These are phyloP conservation scores for Malbranchea zuffiana DNA, from an alignment of 2,329 filamentous ascomycete species.

Conservation along the genomic window DNA sequence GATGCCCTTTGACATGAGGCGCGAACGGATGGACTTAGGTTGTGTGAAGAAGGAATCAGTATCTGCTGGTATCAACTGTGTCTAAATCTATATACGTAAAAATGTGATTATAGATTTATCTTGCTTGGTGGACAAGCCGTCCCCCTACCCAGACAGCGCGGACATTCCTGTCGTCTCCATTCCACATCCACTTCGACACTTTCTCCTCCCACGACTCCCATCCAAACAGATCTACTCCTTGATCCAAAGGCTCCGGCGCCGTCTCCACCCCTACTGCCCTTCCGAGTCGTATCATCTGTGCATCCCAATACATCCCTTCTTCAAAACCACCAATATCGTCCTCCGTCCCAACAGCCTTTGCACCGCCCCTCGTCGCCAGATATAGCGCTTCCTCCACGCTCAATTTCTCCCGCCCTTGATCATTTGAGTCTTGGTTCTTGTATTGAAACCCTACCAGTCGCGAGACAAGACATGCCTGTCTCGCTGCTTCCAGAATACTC, in stretches of 20 bases:
- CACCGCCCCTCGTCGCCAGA: conserved; percentile 79
- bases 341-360: conserved; percentile 63
- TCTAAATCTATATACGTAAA: no score
- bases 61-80: no score
- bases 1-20: no score
- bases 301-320: conserved; percentile 81
- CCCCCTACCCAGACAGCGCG: conserved; percentile 82
- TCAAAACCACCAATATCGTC: conserved; percentile 69
- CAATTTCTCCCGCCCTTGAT: conserved; percentile 42
- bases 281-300: conserved; percentile 63
- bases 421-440: conserved; percentile 13
- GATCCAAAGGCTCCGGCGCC: conserved; percentile 20
- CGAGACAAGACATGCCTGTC: conserved; percentile 70
- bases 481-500: conserved; percentile 68
- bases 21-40: no score
- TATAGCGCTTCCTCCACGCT: conserved; percentile 79
- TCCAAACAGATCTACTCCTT: conserved; percentile 77
- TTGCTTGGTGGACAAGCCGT: conserved; percentile 69
- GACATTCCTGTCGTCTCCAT: conserved; percentile 86
- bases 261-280: conserved; percentile 25
- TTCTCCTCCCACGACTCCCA: conserved; percentile 81
- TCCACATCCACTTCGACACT: conserved; percentile 89
- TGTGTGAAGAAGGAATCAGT: no score
- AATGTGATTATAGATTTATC: no score
- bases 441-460: conserved; percentile 52